Percentiles rank a stretch among this genome's conserved stretches.
Evolutionary conservation across 805 yeast genomes (phyloP).

Genomic region (Pichia cephalocereana): DNA sequence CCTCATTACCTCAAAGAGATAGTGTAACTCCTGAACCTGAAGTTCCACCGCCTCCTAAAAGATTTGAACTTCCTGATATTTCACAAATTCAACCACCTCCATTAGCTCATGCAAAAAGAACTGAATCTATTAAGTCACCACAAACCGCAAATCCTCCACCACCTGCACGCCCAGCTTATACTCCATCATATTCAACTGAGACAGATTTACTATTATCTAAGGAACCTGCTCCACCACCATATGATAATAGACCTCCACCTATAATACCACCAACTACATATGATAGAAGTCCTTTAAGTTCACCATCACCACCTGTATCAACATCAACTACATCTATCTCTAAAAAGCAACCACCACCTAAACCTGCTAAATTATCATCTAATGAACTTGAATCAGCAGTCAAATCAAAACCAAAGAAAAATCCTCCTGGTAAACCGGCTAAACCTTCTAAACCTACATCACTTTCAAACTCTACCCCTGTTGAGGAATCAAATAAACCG

Average conservation of each 20-base stretch:
- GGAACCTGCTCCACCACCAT: conserved; percentile 3
- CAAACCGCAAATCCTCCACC: too few species aligned
- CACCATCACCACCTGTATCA: conserved; percentile 1
- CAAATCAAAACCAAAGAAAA: conserved; percentile 5
- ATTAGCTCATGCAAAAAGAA: conserved; percentile 4
- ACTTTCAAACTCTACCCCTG: neutral
- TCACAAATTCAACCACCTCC: conserved; percentile 24
- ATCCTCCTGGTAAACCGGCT: neutral
- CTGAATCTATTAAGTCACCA: neutral
- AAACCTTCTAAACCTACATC: conserved; percentile 3
- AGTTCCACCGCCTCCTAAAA: conserved; percentile 10
- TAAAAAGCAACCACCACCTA: conserved; percentile 13
- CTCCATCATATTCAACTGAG: neutral
- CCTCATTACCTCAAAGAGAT: neutral
- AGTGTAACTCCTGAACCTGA: neutral
- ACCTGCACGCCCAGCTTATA: neutral
- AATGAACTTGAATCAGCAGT: neutral
- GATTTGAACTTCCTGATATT: conserved; percentile 19
- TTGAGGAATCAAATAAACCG: neutral
- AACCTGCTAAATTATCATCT: conserved; percentile 1
- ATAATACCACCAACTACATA: neutral
- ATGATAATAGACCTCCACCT: neutral
- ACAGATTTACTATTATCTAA: neutral
- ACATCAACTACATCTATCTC: neutral
- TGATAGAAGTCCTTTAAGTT: conserved; percentile 1